These are phyloP conservation scores for Alternaria ventricosa DNA, from an alignment of 2,329 filamentous ascomycete species.

Conservation along the genomic window DNA sequence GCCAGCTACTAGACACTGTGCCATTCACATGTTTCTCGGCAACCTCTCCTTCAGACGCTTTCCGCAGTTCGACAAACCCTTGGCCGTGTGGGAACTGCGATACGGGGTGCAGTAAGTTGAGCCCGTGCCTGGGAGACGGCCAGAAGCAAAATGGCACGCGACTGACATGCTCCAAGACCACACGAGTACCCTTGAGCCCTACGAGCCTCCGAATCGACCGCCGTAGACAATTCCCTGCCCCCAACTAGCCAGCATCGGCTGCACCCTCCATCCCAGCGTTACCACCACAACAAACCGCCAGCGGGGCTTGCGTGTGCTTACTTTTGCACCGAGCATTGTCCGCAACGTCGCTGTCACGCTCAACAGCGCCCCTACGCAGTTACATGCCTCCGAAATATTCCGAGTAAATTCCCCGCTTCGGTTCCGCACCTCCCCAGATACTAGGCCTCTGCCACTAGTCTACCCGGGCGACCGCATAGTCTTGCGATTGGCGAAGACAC, in stretches of 20 bases:
- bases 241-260: not conserved
- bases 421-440: conserved; percentile 26
- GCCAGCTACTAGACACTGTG: conserved; percentile 20
- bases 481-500: conserved; percentile 20
- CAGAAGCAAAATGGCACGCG: conserved; percentile 9
- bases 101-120: conserved; percentile 24
- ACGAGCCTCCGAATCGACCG: conserved; percentile 7
- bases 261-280: not conserved
- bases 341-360: not conserved
- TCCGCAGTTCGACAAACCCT: conserved; percentile 35
- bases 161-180: conserved; percentile 22
- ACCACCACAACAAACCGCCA: not conserved
- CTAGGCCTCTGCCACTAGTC: conserved; percentile 26
- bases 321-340: conserved; percentile 1
- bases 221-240: not conserved
- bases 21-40: conserved; percentile 37
- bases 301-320: conserved; percentile 7
- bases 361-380: conserved; percentile 8
- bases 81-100: conserved; percentile 31
- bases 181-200: conserved; percentile 14
- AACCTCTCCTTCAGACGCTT: conserved; percentile 30
- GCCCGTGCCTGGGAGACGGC: not conserved
- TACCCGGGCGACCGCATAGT: conserved; percentile 24
- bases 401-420: conserved; percentile 33
- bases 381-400: conserved; percentile 26